phyloP scores from a whole-genome alignment of 169 alveolate genomes.

The Plasmodium vinckei region DNA sequence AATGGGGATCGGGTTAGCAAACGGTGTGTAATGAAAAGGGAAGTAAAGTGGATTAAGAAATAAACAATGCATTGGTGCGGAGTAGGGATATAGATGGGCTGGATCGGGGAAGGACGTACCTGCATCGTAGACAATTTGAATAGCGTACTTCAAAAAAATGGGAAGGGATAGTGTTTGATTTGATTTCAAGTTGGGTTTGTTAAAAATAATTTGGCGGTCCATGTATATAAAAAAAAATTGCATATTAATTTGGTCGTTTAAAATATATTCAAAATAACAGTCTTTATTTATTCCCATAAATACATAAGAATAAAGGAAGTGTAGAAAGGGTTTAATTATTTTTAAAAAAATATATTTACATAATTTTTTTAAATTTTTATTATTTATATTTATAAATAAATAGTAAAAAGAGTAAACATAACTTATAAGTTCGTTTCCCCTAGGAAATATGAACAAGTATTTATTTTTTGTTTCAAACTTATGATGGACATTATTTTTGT shows the following conservation, averaged over 20 bases:
- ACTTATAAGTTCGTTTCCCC: constrained; percentile 55
- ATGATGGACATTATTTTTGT: background rate
- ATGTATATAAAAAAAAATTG: constrained; percentile 23
- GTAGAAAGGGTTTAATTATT: constrained; percentile 29
- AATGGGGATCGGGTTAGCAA: no score
- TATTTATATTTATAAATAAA: constrained; percentile 14
- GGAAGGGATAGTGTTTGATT: constrained; percentile 36
- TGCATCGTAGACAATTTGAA: constrained; percentile 10
- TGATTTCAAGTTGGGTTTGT: background rate
- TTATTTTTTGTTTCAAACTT: background rate
- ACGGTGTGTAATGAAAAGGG: no score
- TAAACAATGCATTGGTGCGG: no score
- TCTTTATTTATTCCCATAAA: constrained; percentile 53
- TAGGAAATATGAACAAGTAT: constrained; percentile 32
- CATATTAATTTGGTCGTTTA: background rate
- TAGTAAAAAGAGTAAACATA: constrained; percentile 32
- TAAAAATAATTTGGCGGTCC: background rate
- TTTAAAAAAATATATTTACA: constrained; percentile 33
- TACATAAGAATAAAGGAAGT: constrained; percentile 47
- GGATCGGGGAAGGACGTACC: background rate
- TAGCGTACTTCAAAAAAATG: constrained; percentile 30
- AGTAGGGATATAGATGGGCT: no score
- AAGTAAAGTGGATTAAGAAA: no score
- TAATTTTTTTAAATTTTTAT: constrained; percentile 16
- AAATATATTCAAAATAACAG: constrained; percentile 20